Conservation (phyloP, 2,329 filamentous ascomycete species). For the Penicillium sp. region DNA sequence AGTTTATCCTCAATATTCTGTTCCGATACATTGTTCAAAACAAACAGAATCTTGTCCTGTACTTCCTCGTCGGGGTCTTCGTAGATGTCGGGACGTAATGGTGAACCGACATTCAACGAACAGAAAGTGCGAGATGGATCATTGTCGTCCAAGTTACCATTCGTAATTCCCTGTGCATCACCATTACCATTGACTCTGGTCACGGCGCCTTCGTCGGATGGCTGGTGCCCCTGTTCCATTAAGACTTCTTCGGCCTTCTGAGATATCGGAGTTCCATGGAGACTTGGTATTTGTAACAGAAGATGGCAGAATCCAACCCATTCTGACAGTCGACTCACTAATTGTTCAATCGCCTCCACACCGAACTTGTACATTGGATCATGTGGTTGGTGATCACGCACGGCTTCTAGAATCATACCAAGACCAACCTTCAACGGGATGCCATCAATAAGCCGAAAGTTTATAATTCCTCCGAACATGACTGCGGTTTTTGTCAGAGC, state of each 20-base stretch:
- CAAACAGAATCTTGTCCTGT: slow-evolving; percentile 91
- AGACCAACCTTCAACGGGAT: slow-evolving; percentile 90
- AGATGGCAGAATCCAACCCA: slow-evolving; percentile 95
- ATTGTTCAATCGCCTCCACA: slow-evolving; percentile 86
- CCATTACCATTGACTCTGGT: slow-evolving; percentile 34
- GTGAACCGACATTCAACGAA: slow-evolving; percentile 72
- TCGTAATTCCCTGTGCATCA: slow-evolving; percentile 55
- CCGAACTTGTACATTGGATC: slow-evolving; percentile 98
- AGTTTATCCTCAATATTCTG: slow-evolving; percentile 82
- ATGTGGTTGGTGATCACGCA: slow-evolving; percentile 76
- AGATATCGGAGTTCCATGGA: slow-evolving; percentile 81
- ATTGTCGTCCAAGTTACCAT: slow-evolving; percentile 66
- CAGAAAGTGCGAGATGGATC: slow-evolving; percentile 66
- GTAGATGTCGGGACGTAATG: slow-evolving; percentile 59
- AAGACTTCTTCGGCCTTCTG: slow-evolving; percentile 78
- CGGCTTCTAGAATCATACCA: slow-evolving; percentile 95
- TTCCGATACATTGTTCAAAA: slow-evolving; percentile 93
- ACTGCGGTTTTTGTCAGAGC: slow-evolving; percentile 93
- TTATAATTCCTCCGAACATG: slow-evolving; percentile 93
- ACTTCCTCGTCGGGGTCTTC: slow-evolving; percentile 80
- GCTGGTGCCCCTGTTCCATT: slow-evolving; percentile 59
- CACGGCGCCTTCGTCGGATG: slow-evolving; percentile 52
- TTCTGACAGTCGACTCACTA: slow-evolving; percentile 76
- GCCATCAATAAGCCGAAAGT: slow-evolving; percentile 83
- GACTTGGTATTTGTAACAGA: slow-evolving; percentile 72